These are phyloP conservation scores for Crithidia expoeki DNA, from an alignment of 208 protist species.

Conservation along the genomic window DNA sequence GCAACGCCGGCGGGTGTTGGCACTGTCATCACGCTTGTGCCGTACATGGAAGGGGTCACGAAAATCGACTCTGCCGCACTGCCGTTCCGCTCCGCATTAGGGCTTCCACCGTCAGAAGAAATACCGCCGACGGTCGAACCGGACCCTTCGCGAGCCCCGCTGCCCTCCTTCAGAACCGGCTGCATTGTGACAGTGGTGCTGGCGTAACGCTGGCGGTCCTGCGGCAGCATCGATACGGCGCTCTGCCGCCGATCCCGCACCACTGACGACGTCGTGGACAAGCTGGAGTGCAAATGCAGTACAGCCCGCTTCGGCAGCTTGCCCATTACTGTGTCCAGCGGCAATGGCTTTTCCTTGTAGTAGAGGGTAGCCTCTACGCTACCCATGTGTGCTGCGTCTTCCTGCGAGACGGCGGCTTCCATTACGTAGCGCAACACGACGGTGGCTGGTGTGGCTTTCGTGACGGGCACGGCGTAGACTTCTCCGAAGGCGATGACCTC, in stretches of 20 bases:
- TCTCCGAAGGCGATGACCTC: conserved; percentile 30
- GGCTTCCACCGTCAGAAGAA: conserved; percentile 18
- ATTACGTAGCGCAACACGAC: conserved; percentile 54
- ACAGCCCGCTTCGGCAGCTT: conserved; percentile 38
- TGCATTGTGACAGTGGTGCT: conserved; percentile 32
- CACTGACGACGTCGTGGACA: conserved; percentile 28
- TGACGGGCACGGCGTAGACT: conserved; percentile 45
- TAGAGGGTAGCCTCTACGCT: conserved; percentile 49
- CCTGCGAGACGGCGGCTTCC: conserved; percentile 41
- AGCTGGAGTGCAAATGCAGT: conserved; percentile 59
- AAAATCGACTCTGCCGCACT: background rate
- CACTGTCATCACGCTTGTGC: background rate
- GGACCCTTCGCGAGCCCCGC: background rate
- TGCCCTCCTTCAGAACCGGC: conserved; percentile 20
- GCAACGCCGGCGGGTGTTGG: background rate
- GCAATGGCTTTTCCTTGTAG: conserved; percentile 40
- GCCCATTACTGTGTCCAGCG: conserved; percentile 39
- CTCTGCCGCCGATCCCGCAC: conserved; percentile 20
- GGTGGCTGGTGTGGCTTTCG: conserved; percentile 33
- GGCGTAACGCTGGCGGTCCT: conserved; percentile 18
- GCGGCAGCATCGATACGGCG: conserved; percentile 22
- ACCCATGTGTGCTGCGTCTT: conserved; percentile 28
- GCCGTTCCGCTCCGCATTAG: conserved; percentile 14
- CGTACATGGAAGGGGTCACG: background rate
- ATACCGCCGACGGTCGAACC: conserved; percentile 6